Evolutionary conservation across 345 rosid species (phyloP).

Genomic region (Pistacia integerrima): DNA sequence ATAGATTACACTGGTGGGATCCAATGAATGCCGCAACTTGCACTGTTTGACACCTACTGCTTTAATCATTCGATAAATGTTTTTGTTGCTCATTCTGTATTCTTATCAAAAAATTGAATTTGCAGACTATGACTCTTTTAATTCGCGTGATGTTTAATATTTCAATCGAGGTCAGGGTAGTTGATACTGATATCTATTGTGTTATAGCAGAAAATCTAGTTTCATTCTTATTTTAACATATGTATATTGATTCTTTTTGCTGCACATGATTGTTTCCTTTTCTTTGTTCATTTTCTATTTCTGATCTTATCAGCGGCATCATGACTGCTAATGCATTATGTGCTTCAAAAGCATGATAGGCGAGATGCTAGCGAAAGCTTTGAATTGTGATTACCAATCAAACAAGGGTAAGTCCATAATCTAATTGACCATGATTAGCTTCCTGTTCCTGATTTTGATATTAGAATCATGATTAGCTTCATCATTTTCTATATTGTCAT

Average conservation of each 20-base stretch:
- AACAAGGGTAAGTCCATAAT: slow-evolving; percentile 58
- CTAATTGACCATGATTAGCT: not conserved
- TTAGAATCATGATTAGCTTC: not conserved
- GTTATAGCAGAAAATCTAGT: not conserved
- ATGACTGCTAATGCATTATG: not conserved
- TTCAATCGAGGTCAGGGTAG: not conserved
- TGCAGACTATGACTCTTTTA: not conserved
- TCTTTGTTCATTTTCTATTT: not conserved
- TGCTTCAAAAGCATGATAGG: slow-evolving; percentile 65
- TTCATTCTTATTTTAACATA: not conserved
- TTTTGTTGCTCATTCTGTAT: too few relatives aligned
- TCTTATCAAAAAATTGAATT: not conserved
- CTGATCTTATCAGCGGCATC: not conserved
- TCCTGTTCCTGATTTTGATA: not conserved
- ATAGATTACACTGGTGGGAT: too few relatives aligned
- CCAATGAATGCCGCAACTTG: too few relatives aligned
- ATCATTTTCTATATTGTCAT: not conserved
- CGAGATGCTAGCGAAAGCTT: slow-evolving; percentile 15
- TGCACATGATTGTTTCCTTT: not conserved
- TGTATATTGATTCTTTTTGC: not conserved
- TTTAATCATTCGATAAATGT: too few relatives aligned
- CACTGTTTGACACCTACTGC: too few relatives aligned
- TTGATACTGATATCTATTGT: not conserved
- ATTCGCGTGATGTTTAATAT: not conserved
- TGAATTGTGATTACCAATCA: slow-evolving; percentile 53